These are phyloP conservation scores for Leishmania aethiopica DNA, from an alignment of 208 protist genomes.

Conservation along the genomic window DNA sequence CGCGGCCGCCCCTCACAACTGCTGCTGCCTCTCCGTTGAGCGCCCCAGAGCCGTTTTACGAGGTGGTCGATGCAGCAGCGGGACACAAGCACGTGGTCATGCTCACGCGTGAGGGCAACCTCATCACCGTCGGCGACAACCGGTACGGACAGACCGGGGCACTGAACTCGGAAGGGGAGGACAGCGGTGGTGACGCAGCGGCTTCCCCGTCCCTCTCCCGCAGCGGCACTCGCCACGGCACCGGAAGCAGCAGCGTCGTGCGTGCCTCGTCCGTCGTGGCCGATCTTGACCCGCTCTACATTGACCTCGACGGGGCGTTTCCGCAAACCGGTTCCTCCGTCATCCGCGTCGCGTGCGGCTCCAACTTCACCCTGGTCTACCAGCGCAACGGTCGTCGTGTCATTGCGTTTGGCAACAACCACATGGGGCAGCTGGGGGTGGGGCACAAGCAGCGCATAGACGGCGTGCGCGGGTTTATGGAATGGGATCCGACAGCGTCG, in stretches of 20 bases:
- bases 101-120: constrained; percentile 63
- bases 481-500: constrained; percentile 53
- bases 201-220: not conserved
- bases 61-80: constrained; percentile 28
- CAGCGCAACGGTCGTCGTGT: constrained; percentile 45
- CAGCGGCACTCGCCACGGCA: constrained; percentile 2
- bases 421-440: constrained; percentile 74
- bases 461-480: constrained; percentile 44
- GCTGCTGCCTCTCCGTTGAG: not conserved
- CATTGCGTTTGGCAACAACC: constrained; percentile 73
- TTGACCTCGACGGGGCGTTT: constrained; percentile 57
- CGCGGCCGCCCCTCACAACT: not conserved
- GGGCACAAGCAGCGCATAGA: constrained; percentile 56
- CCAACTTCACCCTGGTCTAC: constrained; percentile 74
- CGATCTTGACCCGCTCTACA: constrained; percentile 43
- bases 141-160: constrained; percentile 57
- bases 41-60: constrained; percentile 37
- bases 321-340: constrained; percentile 3
- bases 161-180: constrained; percentile 11
- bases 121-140: constrained; percentile 71
- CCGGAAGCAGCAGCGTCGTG: not conserved
- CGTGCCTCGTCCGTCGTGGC: constrained; percentile 10
- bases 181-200: not conserved
- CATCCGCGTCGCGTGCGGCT: constrained; percentile 47
- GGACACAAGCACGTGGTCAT: constrained; percentile 71